A percentile compares a stretch with the other conserved stretches of the same genome.
phyloP scores from a whole-genome alignment of 2,329 filamentous ascomycete genomes.

The Pseudofabraea citricarpa region DNA sequence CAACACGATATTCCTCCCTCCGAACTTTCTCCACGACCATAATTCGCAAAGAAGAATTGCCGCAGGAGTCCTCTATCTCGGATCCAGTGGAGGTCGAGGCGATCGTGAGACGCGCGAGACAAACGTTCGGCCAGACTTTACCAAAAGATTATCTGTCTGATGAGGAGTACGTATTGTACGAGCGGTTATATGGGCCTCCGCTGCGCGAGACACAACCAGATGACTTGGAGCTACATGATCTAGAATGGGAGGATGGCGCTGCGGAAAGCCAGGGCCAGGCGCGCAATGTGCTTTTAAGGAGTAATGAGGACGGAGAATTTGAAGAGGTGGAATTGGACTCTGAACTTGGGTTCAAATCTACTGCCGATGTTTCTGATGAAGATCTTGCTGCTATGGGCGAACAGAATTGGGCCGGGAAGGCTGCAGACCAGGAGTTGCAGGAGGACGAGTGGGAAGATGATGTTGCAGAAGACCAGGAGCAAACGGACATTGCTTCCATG shows the following conservation, averaged over 20 bases:
- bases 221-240: constrained; percentile 42
- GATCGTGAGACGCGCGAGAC: constrained; percentile 65
- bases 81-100: constrained; percentile 45
- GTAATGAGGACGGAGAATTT: constrained; percentile 50
- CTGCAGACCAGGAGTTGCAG: constrained; percentile 5
- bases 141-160: constrained; percentile 65
- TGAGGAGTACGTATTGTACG: constrained; percentile 71
- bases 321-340: constrained; percentile 52
- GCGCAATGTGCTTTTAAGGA: constrained; percentile 44
- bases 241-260: constrained; percentile 33
- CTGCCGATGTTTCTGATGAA: constrained; percentile 27
- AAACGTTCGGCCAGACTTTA: constrained; percentile 71
- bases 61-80: not conserved
- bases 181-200: constrained; percentile 75
- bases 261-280: constrained; percentile 38
- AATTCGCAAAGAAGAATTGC: constrained; percentile 7
- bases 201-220: constrained; percentile 55
- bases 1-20: constrained; percentile 6
- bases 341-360: constrained; percentile 22
- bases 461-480: too few relatives aligned
- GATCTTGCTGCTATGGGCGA: constrained; percentile 15
- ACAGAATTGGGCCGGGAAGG: constrained; percentile 2
- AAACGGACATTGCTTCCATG: too few relatives aligned
- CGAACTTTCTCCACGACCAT: constrained; percentile 16
- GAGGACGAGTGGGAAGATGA: too few relatives aligned